These are phyloP conservation scores for Withania somnifera DNA, from an alignment of 305 asterid genomes.

Conservation along the genomic window DNA sequence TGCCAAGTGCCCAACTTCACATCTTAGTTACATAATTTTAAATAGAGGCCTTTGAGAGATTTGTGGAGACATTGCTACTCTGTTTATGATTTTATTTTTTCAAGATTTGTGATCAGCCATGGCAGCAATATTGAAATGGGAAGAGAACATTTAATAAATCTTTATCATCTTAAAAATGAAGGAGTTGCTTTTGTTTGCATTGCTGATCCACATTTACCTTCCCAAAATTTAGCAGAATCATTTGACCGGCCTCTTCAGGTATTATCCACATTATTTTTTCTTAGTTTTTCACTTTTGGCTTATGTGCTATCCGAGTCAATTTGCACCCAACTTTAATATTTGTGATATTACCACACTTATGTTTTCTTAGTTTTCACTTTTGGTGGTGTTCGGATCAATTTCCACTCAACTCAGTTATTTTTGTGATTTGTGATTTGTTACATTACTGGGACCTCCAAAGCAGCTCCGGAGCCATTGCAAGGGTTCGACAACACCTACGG, in stretches of 20 bases:
- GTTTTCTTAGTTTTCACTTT: too few species aligned
- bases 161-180: constrained; percentile 49
- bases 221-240: constrained; percentile 51
- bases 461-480: background rate
- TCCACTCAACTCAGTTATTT: too few species aligned
- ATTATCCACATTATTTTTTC: background rate
- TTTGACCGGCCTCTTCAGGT: constrained; percentile 64
- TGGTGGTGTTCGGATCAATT: too few species aligned
- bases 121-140: constrained; percentile 45
- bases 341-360: too few species aligned
- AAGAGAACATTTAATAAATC: constrained; percentile 82
- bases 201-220: constrained; percentile 82
- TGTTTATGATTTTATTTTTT: too few species aligned
- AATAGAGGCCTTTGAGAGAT: background rate
- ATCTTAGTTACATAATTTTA: background rate
- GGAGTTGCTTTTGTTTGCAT: constrained; percentile 75
- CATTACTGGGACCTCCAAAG: too few species aligned
- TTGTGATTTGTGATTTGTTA: too few species aligned
- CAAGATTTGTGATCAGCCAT: background rate
- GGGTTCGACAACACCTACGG: too few species aligned
- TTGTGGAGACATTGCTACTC: background rate
- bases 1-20: background rate
- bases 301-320: background rate
- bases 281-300: background rate
- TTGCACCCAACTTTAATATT: too few species aligned